Evolutionary conservation across 192 early-diverging fungal species (phyloP).

Genomic region (Gryganskiella cystojenkinii): DNA sequence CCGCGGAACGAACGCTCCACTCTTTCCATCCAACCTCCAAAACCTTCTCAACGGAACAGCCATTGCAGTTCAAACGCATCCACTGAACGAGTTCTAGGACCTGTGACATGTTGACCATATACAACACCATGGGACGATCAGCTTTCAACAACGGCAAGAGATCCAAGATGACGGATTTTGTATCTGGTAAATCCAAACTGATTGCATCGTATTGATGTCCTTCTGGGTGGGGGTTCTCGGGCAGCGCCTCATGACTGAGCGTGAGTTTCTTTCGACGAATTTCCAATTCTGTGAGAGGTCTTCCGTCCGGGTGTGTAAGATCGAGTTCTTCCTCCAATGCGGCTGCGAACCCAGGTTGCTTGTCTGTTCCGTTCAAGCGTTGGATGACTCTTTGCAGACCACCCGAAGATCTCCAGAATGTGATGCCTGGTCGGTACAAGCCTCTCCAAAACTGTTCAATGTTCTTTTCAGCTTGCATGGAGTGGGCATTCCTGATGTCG

Average conservation of each 20-base stretch:
- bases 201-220: constrained; percentile 60
- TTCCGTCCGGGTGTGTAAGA: constrained; percentile 4
- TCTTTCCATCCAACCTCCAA: constrained; percentile 62
- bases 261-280: constrained; percentile 7
- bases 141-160: constrained; percentile 56
- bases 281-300: constrained; percentile 19
- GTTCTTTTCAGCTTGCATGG: constrained; percentile 59
- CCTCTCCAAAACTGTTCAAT: constrained; percentile 63
- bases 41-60: constrained; percentile 52
- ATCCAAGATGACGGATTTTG: constrained; percentile 35
- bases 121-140: constrained; percentile 63
- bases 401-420: constrained; percentile 54
- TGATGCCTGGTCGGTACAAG: constrained; percentile 50
- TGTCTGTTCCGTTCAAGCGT: constrained; percentile 16
- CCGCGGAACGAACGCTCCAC: constrained; percentile 61
- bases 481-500: constrained; percentile 57
- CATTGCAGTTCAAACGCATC: constrained; percentile 32
- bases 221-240: constrained; percentile 30
- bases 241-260: constrained; percentile 13
- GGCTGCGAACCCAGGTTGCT: not conserved
- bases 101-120: constrained; percentile 69
- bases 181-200: constrained; percentile 62
- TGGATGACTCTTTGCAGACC: constrained; percentile 32
- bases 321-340: not conserved
- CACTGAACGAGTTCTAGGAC: constrained; percentile 57